Conservation (phyloP, 2,329 filamentous ascomycete genomes). For the Penicillium fuscoglaucum region DNA sequence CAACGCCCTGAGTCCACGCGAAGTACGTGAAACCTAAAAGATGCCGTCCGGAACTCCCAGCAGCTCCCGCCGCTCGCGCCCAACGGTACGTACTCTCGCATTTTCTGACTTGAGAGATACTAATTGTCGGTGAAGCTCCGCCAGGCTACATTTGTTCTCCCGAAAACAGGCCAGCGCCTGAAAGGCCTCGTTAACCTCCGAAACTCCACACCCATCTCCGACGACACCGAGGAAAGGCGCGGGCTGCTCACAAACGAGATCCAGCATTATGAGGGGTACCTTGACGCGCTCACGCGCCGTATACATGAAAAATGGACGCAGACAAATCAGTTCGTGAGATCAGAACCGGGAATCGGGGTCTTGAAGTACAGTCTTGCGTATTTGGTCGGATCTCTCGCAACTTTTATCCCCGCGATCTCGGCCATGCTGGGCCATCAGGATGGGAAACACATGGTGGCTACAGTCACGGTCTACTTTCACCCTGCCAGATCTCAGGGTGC, state of each 20-base stretch:
- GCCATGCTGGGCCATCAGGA: slow-evolving; percentile 77
- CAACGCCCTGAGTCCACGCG: slow-evolving; percentile 11
- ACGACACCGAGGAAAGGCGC: slow-evolving; percentile 35
- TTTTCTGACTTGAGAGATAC: slow-evolving; percentile 1
- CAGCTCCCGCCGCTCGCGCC: slow-evolving; percentile 37
- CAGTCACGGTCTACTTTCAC: slow-evolving; percentile 93
- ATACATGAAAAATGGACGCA: slow-evolving; percentile 41
- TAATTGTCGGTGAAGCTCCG: slow-evolving; percentile 57
- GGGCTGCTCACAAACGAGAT: slow-evolving; percentile 35
- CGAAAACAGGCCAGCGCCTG: slow-evolving; percentile 79
- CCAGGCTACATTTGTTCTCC: slow-evolving; percentile 84
- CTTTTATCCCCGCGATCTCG: slow-evolving; percentile 74
- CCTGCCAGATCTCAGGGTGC: slow-evolving; percentile 82
- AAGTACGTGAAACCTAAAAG: slow-evolving; percentile 20
- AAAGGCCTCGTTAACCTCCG: slow-evolving; percentile 77
- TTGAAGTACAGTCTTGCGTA: slow-evolving; percentile 92
- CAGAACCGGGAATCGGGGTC: slow-evolving; percentile 74
- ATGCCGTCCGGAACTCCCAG: slow-evolving; percentile 35
- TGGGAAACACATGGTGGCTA: slow-evolving; percentile 91
- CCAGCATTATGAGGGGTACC: slow-evolving; percentile 15
- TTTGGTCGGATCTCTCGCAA: slow-evolving; percentile 79
- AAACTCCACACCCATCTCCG: slow-evolving; percentile 38
- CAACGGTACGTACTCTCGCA: slow-evolving; percentile 30
- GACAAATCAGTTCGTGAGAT: slow-evolving; percentile 63
- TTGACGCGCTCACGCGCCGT: slow-evolving; percentile 22